A percentile compares a stretch with the other conserved stretches of the same genome.
Conservation (phyloP, 257 asterid genomes). For the Striga asiatica region DNA sequence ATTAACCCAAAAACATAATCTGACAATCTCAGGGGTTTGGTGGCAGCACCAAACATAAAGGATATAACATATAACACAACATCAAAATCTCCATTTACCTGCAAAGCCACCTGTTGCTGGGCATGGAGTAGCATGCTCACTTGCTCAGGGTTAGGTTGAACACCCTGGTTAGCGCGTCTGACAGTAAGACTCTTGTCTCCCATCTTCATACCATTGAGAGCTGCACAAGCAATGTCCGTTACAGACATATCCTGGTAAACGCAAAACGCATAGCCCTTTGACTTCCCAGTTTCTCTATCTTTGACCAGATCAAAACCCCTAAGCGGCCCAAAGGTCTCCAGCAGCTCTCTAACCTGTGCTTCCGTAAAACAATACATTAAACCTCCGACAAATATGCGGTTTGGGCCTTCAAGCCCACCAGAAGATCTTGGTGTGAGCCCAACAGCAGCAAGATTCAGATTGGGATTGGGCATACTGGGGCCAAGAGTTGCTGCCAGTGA, state of each 20-base stretch:
- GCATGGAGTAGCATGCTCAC: constrained; percentile 82
- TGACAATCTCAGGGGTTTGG: no score
- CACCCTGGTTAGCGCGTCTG: constrained; percentile 89
- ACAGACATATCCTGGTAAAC: constrained; percentile 85
- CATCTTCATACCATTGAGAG: constrained; percentile 97
- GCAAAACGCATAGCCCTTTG: constrained; percentile 99
- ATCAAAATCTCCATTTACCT: constrained; percentile 32
- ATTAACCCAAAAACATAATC: no score
- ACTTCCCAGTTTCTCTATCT: constrained; percentile 97
- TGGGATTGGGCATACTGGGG: constrained; percentile 90
- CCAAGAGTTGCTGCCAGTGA: constrained; percentile 97
- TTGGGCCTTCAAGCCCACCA: constrained; percentile 97
- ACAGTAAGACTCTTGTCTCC: constrained; percentile 97
- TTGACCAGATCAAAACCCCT: constrained; percentile 92
- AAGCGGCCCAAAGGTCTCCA: constrained; percentile 95
- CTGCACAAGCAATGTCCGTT: constrained; percentile 97
- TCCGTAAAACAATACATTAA: constrained; percentile 92
- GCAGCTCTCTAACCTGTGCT: constrained; percentile 84
- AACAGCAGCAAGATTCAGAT: constrained; percentile 81
- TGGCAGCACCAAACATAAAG: no score
- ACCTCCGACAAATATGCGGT: constrained; percentile 93
- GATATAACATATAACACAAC: no score
- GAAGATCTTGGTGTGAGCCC: constrained; percentile 88
- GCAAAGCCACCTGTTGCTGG: constrained; percentile 91
- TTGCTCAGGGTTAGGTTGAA: constrained; percentile 82